Evolutionary conservation across 169 alveolate genomes (phyloP).

Genomic region (Besnoitia besnoiti): DNA sequence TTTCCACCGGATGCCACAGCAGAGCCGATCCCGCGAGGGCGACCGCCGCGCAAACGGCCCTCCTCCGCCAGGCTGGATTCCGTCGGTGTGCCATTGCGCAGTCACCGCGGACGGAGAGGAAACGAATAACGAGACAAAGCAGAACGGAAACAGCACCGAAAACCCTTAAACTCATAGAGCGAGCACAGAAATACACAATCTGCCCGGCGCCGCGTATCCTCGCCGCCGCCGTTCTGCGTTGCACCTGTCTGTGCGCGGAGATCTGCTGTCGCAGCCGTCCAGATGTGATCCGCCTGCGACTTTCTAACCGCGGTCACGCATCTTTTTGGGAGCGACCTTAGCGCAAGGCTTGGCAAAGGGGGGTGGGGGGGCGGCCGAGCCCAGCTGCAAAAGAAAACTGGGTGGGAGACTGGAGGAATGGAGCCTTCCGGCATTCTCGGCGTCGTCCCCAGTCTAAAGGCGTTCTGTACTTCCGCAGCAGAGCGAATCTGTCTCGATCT

Average conservation of each 20-base stretch:
- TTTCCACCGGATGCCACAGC: not conserved
- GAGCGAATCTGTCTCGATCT: too few species aligned
- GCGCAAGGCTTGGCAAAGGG: not conserved
- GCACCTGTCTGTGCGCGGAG: not conserved
- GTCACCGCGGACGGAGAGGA: constrained; percentile 3
- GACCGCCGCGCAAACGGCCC: not conserved
- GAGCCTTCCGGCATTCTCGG: too few species aligned
- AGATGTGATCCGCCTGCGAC: not conserved
- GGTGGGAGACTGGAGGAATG: too few species aligned
- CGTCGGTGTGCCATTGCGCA: constrained; percentile 1
- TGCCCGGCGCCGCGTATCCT: not conserved
- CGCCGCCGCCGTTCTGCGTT: not conserved
- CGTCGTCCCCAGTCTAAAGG: not conserved
- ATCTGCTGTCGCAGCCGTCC: not conserved
- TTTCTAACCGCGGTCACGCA: not conserved
- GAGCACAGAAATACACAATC: not conserved
- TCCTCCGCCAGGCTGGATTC: not conserved
- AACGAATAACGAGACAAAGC: not conserved
- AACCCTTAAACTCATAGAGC: not conserved
- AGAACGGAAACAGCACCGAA: not conserved
- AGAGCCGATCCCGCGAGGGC: not conserved
- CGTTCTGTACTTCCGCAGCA: too few species aligned
- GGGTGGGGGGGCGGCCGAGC: not conserved
- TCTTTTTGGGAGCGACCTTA: not conserved
- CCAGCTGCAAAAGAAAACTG: too few species aligned